Base-by-base conservation (phyloP, 2,329 filamentous ascomycete genomes). In the Helotiales sp. region DNA sequence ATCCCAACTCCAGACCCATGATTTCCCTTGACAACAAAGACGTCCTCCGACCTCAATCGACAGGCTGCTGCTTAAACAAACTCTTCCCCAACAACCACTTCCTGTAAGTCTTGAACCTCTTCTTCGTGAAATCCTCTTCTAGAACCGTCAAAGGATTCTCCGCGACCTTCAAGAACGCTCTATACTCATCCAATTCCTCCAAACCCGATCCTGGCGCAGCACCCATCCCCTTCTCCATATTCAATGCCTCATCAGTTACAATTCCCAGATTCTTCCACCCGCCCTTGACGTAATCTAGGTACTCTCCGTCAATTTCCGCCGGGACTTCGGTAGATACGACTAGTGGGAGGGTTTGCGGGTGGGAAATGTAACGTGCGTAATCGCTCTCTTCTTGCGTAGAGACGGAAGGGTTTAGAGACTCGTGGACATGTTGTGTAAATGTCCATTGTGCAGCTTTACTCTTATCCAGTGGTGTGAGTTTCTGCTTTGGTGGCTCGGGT, bases 61-160 rank as follows among this genome's bases (percentile, higher is more conserved):
- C 79, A 46, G 87, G 85, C 73, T 88, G 85, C 79, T 97, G 93
- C 75, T 98, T 98, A 73, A 98, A 98, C 68, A 98, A 82, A 68
- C 91, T 96, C 78, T 97, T 98, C 17, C 93, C 93, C 61, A 87
- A 83, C 70, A 99, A 79, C 93, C 95, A 99, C 75, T 97, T 96
- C 68, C 88, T 79, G 75, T 99, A 99, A 9, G 93, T 90, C 76
- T 96, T 98, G 74, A 99, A 99, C 66, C 95, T 81, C 81, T 98
- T 97, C 82, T 96, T 98, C 38, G 83, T 81, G 46, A 86, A 81
- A 72, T 98, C 95, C 69, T 96, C 93, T 44, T 93, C 88, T 1
- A 86, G 87, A 13, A 98, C 93, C 2, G 91, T 96, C 52, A 99
- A 76, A 17, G 91, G 91, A 67, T 96, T 91, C 60, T 95, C 89